Evolutionary conservation across 306 rosid species (phyloP).

Genomic region (Cicer yamashitae): DNA sequence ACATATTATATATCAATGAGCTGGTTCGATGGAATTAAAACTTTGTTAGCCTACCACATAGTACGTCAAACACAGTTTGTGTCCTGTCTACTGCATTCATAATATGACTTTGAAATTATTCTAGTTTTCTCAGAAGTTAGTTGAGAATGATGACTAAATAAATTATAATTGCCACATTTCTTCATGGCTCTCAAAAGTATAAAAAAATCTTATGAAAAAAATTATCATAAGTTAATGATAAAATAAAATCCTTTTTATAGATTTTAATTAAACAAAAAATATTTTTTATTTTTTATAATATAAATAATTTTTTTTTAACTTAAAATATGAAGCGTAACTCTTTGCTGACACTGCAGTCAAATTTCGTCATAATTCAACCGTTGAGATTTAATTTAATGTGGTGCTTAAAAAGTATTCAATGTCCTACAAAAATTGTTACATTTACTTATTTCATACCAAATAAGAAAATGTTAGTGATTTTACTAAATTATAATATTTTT

Average conservation of each 20-base stretch:
- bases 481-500: too few species aligned
- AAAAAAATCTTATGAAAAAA: too few species aligned
- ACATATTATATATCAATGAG: slow-evolving; percentile 23
- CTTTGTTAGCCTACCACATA: slow-evolving; percentile 30
- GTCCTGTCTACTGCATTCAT: slow-evolving; percentile 26
- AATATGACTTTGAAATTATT: neutral
- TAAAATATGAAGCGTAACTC: neutral
- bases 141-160: slow-evolving; percentile 9
- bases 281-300: neutral
- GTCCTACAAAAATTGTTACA: too few species aligned
- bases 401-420: too few species aligned
- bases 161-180: neutral
- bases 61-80: slow-evolving; percentile 39
- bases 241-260: neutral
- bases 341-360: too few species aligned
- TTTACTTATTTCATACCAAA: too few species aligned
- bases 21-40: slow-evolving; percentile 38
- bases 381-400: too few species aligned
- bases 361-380: too few species aligned
- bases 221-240: neutral
- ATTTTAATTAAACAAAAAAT: neutral
- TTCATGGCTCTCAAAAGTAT: too few species aligned
- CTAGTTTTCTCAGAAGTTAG: slow-evolving; percentile 10
- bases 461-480: too few species aligned
- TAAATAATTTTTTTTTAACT: neutral